Base-by-base conservation (phyloP, 176 grass and related monocot species). In the Dactylis glomerata region DNA sequence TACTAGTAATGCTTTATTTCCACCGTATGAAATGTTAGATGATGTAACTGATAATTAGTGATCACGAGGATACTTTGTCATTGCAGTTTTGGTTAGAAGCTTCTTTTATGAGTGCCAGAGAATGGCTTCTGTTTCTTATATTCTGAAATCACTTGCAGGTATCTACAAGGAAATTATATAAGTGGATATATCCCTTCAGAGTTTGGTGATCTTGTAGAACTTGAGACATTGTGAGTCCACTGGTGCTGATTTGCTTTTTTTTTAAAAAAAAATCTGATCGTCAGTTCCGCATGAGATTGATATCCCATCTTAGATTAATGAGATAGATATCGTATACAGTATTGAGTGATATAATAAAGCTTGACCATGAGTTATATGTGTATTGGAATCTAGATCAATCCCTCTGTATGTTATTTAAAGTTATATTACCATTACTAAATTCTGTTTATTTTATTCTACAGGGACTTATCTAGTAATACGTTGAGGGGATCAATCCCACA, bases 391-490 rank as follows among this genome's bases (percentile, higher is more conserved):
- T 55, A 10, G 47, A 67, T 69, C 5, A 79, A 58, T 79, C 68
- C 5, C 52, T 11, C 19, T 13, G 10, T 74, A 84, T 38, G n/a
- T 75, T 13, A 65, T 57, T 76, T 38, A 65, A 30, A 65, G 22
- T 19, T 34, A 63, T 16, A 15, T 84, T 73, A 2, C 2, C 30
- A 47, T 82, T 75, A 77, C 16, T 86, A 23, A 47, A 62, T 16
- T 46, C 12, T 74, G 27, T 27, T 86, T n/a, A 56, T 75, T 67
- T 81, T 73, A 45, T 58, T 75, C 33, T 88, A 74, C 83, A 99
- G 97, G 68, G 97, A 99, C 68, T 73, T 99, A 38, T 99, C 97
- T 4, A 99, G 97, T 81, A 99, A 99, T 88, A 94, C 97, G 5
- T 87, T 99, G 88, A 99, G 93, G 19, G 97, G 97, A 76, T 86